Base-by-base conservation (phyloP, 2,329 filamentous ascomycete species). In the Trichophyton simii region DNA sequence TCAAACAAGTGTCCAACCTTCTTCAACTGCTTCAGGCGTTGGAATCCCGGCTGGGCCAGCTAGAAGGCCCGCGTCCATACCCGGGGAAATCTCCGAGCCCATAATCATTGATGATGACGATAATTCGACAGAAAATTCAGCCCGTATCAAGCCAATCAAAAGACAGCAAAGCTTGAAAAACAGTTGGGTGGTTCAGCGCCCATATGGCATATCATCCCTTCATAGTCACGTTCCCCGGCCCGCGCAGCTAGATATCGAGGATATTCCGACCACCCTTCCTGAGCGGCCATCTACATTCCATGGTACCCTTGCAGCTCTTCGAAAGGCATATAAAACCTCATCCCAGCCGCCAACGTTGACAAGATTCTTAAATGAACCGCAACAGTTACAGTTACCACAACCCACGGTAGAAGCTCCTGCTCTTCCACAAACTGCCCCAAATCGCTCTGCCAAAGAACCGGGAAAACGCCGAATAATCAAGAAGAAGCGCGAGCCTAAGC, bases 401-500 rank as follows among this genome's bases (percentile, higher is more conserved):
- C 20, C 22, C n/a, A 15, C 25, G 2, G 13, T n/a, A 36, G 31
- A 55, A 11, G n/a, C 2, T n/a, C 15, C 28, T 18, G 31, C 5
- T n/a, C 18, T 20, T 55, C 28, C 13, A 20, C n/a, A 34, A 36
- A 22, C 7, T 36, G 15, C 5, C 25, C 13, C 25, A 3, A 15
- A 3, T 7, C 50, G n/a, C 20, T 15, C 50, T 28, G 3, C 28
- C 13, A 50, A 38, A 3, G 41, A 59, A 48, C 15, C 22, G 1
- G 42, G 28, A 11, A 25, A 41, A 7, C 42, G 22, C 28, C 11
- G 44, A 22, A 59, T 25, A 28, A 66, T 65, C 18, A 58, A 61
- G 66, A 69, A 66, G 69, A 80, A 80, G 65, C 62, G 67, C 1
- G 69, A 68, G 3, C 75, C 81, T 15, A 74, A 68, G 22, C 75